Conservation (phyloP, 78 protist genomes). For the Dictyostelium brefeldianum region DNA sequence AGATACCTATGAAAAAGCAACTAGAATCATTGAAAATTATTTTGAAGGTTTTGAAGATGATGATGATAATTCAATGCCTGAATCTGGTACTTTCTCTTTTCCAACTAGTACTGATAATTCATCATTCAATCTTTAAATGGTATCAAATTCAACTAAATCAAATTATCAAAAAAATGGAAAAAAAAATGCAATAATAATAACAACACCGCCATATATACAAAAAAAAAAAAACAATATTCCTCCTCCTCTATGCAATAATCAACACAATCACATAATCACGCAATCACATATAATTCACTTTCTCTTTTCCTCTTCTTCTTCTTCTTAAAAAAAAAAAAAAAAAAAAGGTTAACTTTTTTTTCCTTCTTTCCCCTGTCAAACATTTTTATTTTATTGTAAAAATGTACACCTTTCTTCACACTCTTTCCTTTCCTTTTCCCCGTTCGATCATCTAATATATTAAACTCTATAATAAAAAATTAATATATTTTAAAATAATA, state of each 20-base stretch:
- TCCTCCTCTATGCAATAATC: too few species aligned
- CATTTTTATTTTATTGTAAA: background rate
- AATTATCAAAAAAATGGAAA: too few species aligned
- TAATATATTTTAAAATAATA: constrained; percentile 4
- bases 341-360: background rate
- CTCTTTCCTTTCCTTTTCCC: constrained; percentile 12
- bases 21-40: constrained; percentile 87
- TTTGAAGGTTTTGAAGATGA: constrained; percentile 86
- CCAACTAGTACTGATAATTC: background rate
- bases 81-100: background rate
- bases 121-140: background rate
- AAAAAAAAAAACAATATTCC: background rate
- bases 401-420: background rate
- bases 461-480: background rate
- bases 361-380: background rate
- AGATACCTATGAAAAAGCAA: constrained; percentile 89
- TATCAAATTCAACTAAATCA: background rate
- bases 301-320: too few species aligned
- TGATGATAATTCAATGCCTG: constrained; percentile 3
- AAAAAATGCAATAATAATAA: too few species aligned
- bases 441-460: constrained; percentile 18
- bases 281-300: background rate
- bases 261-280: background rate
- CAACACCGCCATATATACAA: too few species aligned
- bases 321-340: too few species aligned